Percentiles rank a stretch among this genome's conserved stretches.
These are phyloP conservation scores for Plasmodium malariae DNA, from an alignment of 169 alveolate genomes.

Conservation along the genomic window DNA sequence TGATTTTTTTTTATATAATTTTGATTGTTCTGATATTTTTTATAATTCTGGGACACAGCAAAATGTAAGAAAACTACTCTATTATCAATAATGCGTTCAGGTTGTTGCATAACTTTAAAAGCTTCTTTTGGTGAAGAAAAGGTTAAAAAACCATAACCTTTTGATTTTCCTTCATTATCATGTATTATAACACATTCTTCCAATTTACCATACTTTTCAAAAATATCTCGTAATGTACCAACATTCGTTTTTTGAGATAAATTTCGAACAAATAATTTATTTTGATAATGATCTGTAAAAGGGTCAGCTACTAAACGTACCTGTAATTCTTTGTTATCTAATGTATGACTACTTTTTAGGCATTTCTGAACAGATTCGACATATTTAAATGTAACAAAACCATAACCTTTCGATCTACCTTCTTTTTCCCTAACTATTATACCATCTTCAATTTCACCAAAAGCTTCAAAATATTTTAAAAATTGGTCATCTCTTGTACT, in stretches of 20 bases:
- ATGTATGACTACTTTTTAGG: slow-evolving; percentile 73
- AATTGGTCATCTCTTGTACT: slow-evolving; percentile 83
- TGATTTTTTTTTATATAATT: slow-evolving; percentile 48
- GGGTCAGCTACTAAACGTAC: slow-evolving; percentile 84
- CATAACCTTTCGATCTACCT: slow-evolving; percentile 88
- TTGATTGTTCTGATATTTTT: slow-evolving; percentile 66
- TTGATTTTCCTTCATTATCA: slow-evolving; percentile 82
- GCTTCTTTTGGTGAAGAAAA: slow-evolving; percentile 81
- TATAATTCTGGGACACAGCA: slow-evolving; percentile 80
- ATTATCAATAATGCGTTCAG: slow-evolving; percentile 83
- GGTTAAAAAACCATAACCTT: slow-evolving; percentile 83
- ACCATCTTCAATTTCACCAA: slow-evolving; percentile 87
- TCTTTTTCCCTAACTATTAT: slow-evolving; percentile 85
- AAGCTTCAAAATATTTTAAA: slow-evolving; percentile 77
- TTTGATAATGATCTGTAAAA: slow-evolving; percentile 76
- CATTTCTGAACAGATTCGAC: slow-evolving; percentile 81
- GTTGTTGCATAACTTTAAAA: slow-evolving; percentile 84
- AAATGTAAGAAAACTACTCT: slow-evolving; percentile 82
- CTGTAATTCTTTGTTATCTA: slow-evolving; percentile 80
- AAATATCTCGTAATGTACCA: slow-evolving; percentile 77
- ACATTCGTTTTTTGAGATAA: slow-evolving; percentile 81
- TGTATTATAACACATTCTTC: slow-evolving; percentile 85
- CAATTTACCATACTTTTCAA: slow-evolving; percentile 81
- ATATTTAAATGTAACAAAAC: slow-evolving; percentile 86
- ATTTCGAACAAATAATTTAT: slow-evolving; percentile 85